Base-by-base conservation (phyloP, 805 yeast genomes). In the Myxozyma monticola region DNA sequence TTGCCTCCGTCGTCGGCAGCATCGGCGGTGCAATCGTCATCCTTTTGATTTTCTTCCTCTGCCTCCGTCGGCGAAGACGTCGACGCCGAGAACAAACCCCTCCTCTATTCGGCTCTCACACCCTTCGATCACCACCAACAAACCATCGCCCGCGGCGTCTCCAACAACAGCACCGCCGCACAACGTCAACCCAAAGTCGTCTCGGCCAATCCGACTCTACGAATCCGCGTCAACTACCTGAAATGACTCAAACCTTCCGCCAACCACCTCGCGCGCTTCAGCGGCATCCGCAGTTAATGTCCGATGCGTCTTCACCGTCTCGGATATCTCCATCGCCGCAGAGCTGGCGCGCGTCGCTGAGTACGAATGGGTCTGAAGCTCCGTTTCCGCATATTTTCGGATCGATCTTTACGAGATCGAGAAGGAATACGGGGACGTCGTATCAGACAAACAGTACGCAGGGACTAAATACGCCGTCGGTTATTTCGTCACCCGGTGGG, bases 1-100 rank as follows among this genome's bases (percentile, higher is more conserved):
- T 54, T 15, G 54, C 50, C 2, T 22, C 57, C 6, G 56, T 48
- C n/a, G 51, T 51, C 21, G 53, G 54, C 26, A 34, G 45, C 14
- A 36, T 53, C 14, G 54, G 57, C 25, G 54, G 51, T 17, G 21
- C 31, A 8, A 18, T 49, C 17, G 28, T 53, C 2, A 2, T 53
- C 1, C 31, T 38, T 4, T 7, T 49, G 14, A 21, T 53, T 2
- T n/a, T 49, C n/a, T 15, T 53, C 21, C 26, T 45, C 4, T 21
- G 45, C 14, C 20, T 35, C 15, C 47, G 47, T 4, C 40, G 24
- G 35, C 46, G 45, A 12, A 34, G 46, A 3, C 42, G 45, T n/a
- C 40, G 49, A 22, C 15, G 30, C 20, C 41, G 40, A 18, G 17
- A 15, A 14, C 9, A 10, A 14, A 28, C 14, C 14, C 31, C 31